Base-by-base conservation (phyloP, 2,329 filamentous ascomycete genomes). In the Berkeleyomyces rouxiae region DNA sequence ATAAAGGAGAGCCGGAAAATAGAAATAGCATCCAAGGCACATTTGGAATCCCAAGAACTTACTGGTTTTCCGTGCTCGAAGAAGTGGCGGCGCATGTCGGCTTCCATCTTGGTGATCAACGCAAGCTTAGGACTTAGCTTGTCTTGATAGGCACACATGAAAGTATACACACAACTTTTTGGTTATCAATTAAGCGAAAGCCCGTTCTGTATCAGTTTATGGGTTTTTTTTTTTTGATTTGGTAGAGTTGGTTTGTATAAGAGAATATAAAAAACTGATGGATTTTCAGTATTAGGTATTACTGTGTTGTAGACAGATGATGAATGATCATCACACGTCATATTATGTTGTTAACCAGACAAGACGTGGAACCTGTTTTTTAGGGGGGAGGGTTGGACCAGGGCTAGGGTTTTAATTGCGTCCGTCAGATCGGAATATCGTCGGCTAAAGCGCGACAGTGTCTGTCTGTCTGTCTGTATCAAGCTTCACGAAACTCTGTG, bases 41-140 rank as follows among this genome's bases (percentile, higher is more conserved):
- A 23, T 23, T 2, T 23, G 23, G 1, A 23, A 1, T 23, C 9
- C 13, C 7, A 37, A 9, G 36, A 31, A 7, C 65, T 58, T 66
- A 71, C 76, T 59, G 68, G 66, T 55, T 74, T 69, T 37, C 75
- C 75, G 59, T 82, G 79, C 31, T 74, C 65, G 67, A 77, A 80
- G 66, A 82, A 82, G 67, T 82, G 79, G 6, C 70, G 71, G 60
- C 71, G 72, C 36, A 74, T 77, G 7, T 73, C 73, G 9, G 69
- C 68, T 65, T 80, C 77, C 78, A 81, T 81, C n/a, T 44, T 66
- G 44, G 13, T 3, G n/a, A 13, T 16, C 7, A 7, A 23, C 31
- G 10, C n/a, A 3, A 47, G 44, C 7, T 1, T 23, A 16, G 31
- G n/a, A 5, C 44, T 47, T 47, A 9, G 44, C 3, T 3, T 23